These are phyloP conservation scores for Naumovozyma baii DNA, from an alignment of 805 yeast species.

Conservation along the genomic window DNA sequence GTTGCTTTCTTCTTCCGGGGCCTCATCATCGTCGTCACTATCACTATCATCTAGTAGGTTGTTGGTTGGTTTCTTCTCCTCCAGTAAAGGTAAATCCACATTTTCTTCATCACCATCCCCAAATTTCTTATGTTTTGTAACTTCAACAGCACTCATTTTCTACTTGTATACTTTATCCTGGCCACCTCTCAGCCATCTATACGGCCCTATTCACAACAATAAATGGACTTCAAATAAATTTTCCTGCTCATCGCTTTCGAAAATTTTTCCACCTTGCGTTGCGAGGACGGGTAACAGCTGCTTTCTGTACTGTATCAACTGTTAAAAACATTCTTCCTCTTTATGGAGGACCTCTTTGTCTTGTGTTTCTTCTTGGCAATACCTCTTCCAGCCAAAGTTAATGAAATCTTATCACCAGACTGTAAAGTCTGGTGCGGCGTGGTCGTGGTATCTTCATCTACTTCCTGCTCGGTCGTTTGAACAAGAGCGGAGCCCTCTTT, in stretches of 20 bases:
- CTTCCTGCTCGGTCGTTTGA: background rate
- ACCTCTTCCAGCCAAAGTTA: background rate
- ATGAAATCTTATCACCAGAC: background rate
- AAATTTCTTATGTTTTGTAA: constrained; percentile 18
- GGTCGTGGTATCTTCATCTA: background rate
- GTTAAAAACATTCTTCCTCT: background rate
- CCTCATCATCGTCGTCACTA: constrained; percentile 35
- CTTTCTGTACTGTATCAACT: too few relatives aligned
- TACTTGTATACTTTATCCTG: too few relatives aligned
- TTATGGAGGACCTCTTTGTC: background rate
- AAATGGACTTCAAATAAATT: too few relatives aligned
- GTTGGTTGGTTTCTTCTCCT: background rate
- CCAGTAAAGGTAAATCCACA: background rate
- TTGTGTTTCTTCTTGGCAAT: background rate
- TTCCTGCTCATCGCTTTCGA: background rate
- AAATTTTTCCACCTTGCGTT: background rate
- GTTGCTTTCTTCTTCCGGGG: constrained; percentile 42
- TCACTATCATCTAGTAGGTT: constrained; percentile 8
- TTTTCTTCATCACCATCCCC: constrained; percentile 15
- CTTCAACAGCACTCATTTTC: too few relatives aligned
- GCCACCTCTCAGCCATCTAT: too few relatives aligned
- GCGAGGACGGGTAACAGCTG: background rate
- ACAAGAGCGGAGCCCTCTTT: constrained; percentile 12
- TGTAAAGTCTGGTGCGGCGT: background rate
- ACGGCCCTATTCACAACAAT: too few relatives aligned